phyloP scores from a whole-genome alignment of 1,139 yeast genomes.

The Yamadazyma atlantica region DNA sequence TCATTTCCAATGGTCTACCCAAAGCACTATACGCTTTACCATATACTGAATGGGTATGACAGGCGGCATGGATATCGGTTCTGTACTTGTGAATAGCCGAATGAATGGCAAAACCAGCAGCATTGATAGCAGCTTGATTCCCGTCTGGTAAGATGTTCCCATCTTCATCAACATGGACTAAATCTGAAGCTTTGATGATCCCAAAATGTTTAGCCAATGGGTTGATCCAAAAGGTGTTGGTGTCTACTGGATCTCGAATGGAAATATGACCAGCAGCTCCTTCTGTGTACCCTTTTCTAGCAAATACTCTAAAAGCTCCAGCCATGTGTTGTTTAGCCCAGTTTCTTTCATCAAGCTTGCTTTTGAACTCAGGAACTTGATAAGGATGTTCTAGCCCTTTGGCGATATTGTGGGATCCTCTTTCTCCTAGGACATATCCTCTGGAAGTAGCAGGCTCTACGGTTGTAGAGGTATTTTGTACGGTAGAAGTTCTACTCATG shows the following conservation, averaged over 20 bases:
- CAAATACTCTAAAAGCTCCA: constrained; percentile 76
- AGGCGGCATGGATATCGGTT: constrained; percentile 79
- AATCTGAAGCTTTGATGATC: constrained; percentile 65
- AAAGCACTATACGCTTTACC: constrained; percentile 78
- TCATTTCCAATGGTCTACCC: constrained; percentile 72
- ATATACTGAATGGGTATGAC: constrained; percentile 73
- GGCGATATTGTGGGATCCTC: constrained; percentile 54
- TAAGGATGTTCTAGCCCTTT: constrained; percentile 50
- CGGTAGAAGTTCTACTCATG: not conserved
- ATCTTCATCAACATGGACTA: constrained; percentile 73
- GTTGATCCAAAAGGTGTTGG: constrained; percentile 75
- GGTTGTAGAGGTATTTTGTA: constrained; percentile 1
- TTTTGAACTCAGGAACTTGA: constrained; percentile 51
- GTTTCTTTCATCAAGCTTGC: constrained; percentile 51
- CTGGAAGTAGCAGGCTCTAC: constrained; percentile 29
- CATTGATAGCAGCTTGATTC: constrained; percentile 63
- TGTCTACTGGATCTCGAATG: constrained; percentile 72
- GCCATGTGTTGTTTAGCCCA: constrained; percentile 79
- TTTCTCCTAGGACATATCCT: constrained; percentile 65
- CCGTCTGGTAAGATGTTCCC: constrained; percentile 71
- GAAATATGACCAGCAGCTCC: constrained; percentile 84
- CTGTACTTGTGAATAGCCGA: constrained; percentile 74
- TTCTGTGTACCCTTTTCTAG: constrained; percentile 68
- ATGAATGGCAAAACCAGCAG: constrained; percentile 82
- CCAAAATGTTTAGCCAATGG: constrained; percentile 75